A percentile compares a stretch with the other conserved stretches of the same genome.
phyloP scores from a whole-genome alignment of 169 alveolate genomes.

The Besnoitia besnoiti region DNA sequence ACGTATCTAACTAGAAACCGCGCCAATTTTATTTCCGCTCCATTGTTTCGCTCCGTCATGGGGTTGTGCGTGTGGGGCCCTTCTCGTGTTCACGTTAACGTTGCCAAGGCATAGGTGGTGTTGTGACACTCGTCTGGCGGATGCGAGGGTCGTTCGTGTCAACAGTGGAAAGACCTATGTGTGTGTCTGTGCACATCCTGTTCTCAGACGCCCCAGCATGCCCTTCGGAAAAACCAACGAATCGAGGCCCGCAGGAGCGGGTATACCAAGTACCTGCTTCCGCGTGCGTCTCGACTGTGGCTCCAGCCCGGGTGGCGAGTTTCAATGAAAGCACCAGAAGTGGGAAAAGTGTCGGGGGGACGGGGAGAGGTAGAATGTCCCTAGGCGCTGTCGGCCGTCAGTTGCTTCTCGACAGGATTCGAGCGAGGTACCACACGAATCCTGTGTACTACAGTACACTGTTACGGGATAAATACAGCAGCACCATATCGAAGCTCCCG shows the following conservation, averaged over 20 bases:
- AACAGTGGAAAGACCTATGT: too few species aligned
- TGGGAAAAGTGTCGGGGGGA: not conserved
- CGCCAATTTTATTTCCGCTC: too few species aligned
- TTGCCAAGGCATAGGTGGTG: too few species aligned
- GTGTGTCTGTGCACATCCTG: too few species aligned
- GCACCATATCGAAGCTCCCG: slow-evolving; percentile 41
- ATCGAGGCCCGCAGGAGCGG: not conserved
- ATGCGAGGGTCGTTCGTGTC: too few species aligned
- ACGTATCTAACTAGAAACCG: too few species aligned
- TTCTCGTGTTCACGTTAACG: too few species aligned
- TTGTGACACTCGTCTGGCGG: too few species aligned
- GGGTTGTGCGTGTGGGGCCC: too few species aligned
- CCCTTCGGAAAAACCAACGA: too few species aligned
- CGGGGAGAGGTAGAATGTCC: not conserved
- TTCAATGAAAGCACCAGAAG: not conserved
- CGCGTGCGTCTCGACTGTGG: not conserved
- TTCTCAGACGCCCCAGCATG: too few species aligned
- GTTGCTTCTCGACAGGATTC: slow-evolving; percentile 28
- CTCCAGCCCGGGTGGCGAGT: not conserved
- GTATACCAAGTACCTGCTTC: not conserved
- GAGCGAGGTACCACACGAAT: slow-evolving; percentile 27
- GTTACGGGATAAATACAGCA: slow-evolving; percentile 16
- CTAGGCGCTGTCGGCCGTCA: slow-evolving; percentile 36
- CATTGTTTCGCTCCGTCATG: too few species aligned
- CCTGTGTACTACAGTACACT: slow-evolving; percentile 11